Evolutionary conservation across 495 filamentous ascomycete genomes (phyloP), one percentile per base, ranked within the genome.

Genomic region (Penicillium macrosclerotiorum): DNA sequence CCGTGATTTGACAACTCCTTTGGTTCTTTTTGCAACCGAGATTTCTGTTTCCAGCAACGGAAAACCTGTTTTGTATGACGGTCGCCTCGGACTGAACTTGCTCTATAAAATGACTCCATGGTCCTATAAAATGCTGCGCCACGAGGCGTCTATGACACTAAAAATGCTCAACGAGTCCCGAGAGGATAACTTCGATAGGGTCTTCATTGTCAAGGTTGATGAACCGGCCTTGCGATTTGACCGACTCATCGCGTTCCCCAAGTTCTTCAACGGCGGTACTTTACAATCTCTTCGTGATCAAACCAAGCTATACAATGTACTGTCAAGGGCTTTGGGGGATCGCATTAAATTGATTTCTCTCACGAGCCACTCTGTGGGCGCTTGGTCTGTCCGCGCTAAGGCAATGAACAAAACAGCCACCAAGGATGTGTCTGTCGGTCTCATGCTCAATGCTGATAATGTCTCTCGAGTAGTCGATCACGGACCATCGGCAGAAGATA

Each of bases 41-140:
- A 49, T 70, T 18, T 19, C 51, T 8, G 47, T 70, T 26, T 55
- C 68, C 3, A n/a, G n/a, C n/a, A 40, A 52, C 13, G 64, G 67
- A 11, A 53, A 47, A 1, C 80, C 81, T 20, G 58, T 78, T 9
- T 37, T 78, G 6, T 79, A 71, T 58, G 94, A 97, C 63, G 80
- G 82, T 2, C 71, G 72, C 22, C 78, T 86, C 42, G 77, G 80
- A 8, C 62, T 91, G 48, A 97, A 98, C 57, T 47, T 97, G 29
- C 73, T 95, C 12, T 97, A 85, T 69, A 96, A 96, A 59, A 95
- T 96, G 89, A 85, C 82, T 0, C 63, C 77, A 24, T 96, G 87
- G 86, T 92, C 90, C 7, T 95, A 95, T 57, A 60, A 68, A 5
- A 54, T 81, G 52, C 67, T 88, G 41, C 79, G 80, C 37, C 79